Conservation (phyloP, 345 rosid species). For the rapeseed (Brassica napus) region Da-Ae NC_063441.1:16451001-16451500, state of each 20-base stretch:
- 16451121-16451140: constrained; percentile 94
- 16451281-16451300: constrained; percentile 61
- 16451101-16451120: not conserved
- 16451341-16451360: constrained; percentile 65
- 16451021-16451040: constrained; percentile 84
- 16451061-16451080: constrained; percentile 48
- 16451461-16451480: constrained; percentile 57
- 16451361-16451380: constrained; percentile 82
- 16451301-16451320: constrained; percentile 87
- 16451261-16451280: not conserved
- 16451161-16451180: constrained; percentile 65
- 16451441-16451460: constrained; percentile 62
- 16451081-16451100: not conserved
- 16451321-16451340: constrained; percentile 78
- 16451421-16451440: constrained; percentile 81
- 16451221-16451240: constrained; percentile 26
- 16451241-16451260: not conserved
- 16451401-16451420: constrained; percentile 87
- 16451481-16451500: constrained; percentile 52
- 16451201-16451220: constrained; percentile 97
- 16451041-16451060: constrained; percentile 76
- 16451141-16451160: constrained; percentile 90
- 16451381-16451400: constrained; percentile 94
- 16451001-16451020: constrained; percentile 76
- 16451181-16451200: constrained; percentile 78